Percentiles rank a stretch among this genome's conserved stretches.
These are phyloP conservation scores for Blechomonas ayalai DNA, from an alignment of 208 protist genomes.

Conservation along the genomic window DNA sequence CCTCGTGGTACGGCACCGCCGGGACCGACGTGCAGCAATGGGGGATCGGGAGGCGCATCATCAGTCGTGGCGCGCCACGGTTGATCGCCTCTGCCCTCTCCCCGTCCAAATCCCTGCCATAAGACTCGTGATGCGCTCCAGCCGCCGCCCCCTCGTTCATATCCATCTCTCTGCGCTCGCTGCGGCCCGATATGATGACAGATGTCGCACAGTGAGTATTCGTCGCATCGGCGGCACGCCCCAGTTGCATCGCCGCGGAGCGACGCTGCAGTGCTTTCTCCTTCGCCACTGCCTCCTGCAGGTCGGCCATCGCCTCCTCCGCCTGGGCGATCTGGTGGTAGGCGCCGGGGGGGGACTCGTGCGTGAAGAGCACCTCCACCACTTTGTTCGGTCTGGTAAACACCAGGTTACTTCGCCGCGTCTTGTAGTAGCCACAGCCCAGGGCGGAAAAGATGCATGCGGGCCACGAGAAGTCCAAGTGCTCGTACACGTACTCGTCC, in stretches of 20 bases:
- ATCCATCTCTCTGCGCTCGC: not conserved
- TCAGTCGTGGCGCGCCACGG: too few relatives aligned
- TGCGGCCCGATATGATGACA: too few relatives aligned
- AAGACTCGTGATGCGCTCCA: not conserved
- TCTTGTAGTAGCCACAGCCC: slow-evolving; percentile 35
- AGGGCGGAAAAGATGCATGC: slow-evolving; percentile 61
- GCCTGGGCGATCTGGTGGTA: slow-evolving; percentile 43
- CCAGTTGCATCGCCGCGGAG: too few relatives aligned
- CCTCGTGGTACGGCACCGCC: slow-evolving; percentile 42
- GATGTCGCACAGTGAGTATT: too few relatives aligned
- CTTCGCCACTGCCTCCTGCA: slow-evolving; percentile 70
- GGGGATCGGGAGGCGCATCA: slow-evolving; percentile 19
- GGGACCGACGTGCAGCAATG: slow-evolving; percentile 36
- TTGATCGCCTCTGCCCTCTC: too few relatives aligned
- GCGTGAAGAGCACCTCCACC: slow-evolving; percentile 56
- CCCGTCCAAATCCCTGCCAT: too few relatives aligned
- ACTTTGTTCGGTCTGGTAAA: slow-evolving; percentile 49
- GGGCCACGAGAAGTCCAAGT: slow-evolving; percentile 33
- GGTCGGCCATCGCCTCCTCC: slow-evolving; percentile 41
- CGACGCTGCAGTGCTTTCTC: slow-evolving; percentile 33
- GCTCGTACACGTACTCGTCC: slow-evolving; percentile 8
- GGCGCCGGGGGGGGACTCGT: slow-evolving; percentile 39
- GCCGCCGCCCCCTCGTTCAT: not conserved
- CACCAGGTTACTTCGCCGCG: slow-evolving; percentile 28
- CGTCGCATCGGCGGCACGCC: too few relatives aligned